Evolutionary conservation across 768 basidiomycete genomes (phyloP), one percentile per base, ranked within the genome.

Genomic region (Candolleomyces eurysporus): DNA sequence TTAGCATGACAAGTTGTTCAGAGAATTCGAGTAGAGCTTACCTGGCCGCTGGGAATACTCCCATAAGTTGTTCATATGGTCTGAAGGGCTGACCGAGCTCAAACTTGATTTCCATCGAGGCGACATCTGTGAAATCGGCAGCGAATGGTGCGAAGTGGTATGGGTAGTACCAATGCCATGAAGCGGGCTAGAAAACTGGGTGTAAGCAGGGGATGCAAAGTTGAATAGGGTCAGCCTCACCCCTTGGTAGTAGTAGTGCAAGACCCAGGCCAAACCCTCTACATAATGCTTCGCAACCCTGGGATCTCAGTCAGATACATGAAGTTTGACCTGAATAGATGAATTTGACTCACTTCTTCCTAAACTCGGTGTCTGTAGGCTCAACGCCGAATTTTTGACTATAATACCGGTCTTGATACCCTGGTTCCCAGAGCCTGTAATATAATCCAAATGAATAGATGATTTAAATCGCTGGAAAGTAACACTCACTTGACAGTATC

Each of bases 111-210:
- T 93, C 78, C 85, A 96, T 86, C 64, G 86, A 80, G 40, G 82
- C 83, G 51, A 96, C 79, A 49, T 91, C 88, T 59, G 84, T 82
- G 66, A 98, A 98, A 73, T 99, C 97, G 62, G 89, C 88, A 8
- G 97, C 97, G 72, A 99, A 99, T 0, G 97, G 97, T 13, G 97
- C 94, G 72, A 97, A 99, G 74, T 99, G 97, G 69, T 91, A 96
- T 1, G 97, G 97, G 73, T 98, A 98, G 76, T 90, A 99, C 97
- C 97, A 99, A 69, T 95, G 87, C 96, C 96, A 98, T 3, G 96
- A 97, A 4, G 92, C 91, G 8, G 92, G 86, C 93, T 90, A 51
- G 43, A 42, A 60, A 4, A 17, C 46, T 36, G 43, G 61, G 63
- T 53, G 69, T 61, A n/a, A 10, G 39, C 56, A 52, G 26, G 45